Conservation (phyloP, 768 basidiomycete genomes). For the Amanita subjunquillea region DNA sequence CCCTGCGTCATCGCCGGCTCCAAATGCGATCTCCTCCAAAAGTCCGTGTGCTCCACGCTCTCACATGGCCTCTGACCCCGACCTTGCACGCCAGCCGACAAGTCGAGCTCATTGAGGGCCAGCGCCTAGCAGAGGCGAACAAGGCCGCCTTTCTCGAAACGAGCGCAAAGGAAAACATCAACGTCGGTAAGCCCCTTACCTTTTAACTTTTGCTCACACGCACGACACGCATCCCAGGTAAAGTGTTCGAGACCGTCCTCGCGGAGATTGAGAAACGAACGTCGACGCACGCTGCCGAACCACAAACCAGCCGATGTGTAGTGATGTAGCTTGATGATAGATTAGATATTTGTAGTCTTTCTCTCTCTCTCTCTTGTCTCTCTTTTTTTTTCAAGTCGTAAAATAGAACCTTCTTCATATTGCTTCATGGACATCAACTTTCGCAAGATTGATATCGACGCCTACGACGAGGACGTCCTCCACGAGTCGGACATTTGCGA, state of each 20-base stretch:
- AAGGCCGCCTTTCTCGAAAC: constrained; percentile 82
- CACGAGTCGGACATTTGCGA: constrained; percentile 81
- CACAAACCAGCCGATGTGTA: constrained; percentile 25
- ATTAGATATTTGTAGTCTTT: not conserved
- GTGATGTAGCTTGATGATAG: constrained; percentile 20
- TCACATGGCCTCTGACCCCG: constrained; percentile 10
- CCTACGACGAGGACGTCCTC: constrained; percentile 84
- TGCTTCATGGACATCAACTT: constrained; percentile 45
- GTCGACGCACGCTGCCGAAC: constrained; percentile 37
- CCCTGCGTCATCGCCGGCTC: constrained; percentile 94
- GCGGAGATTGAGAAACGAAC: constrained; percentile 72
- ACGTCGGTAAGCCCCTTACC: constrained; percentile 61
- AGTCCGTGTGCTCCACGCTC: constrained; percentile 35
- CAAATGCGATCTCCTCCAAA: constrained; percentile 72
- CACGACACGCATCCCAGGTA: constrained; percentile 31
- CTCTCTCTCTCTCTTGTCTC: not conserved
- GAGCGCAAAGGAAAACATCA: constrained; percentile 77
- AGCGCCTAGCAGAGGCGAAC: constrained; percentile 61
- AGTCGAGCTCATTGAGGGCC: constrained; percentile 64
- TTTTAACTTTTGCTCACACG: not conserved
- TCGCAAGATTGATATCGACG: constrained; percentile 91
- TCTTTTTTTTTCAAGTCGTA: not conserved
- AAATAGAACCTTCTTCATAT: not conserved
- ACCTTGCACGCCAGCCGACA: constrained; percentile 39
- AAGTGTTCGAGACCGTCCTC: constrained; percentile 79